A percentile compares a stretch with the other conserved stretches of the same genome.
These are phyloP conservation scores for Dentipellis fragilis DNA, from an alignment of 768 basidiomycete species.

Conservation along the genomic window DNA sequence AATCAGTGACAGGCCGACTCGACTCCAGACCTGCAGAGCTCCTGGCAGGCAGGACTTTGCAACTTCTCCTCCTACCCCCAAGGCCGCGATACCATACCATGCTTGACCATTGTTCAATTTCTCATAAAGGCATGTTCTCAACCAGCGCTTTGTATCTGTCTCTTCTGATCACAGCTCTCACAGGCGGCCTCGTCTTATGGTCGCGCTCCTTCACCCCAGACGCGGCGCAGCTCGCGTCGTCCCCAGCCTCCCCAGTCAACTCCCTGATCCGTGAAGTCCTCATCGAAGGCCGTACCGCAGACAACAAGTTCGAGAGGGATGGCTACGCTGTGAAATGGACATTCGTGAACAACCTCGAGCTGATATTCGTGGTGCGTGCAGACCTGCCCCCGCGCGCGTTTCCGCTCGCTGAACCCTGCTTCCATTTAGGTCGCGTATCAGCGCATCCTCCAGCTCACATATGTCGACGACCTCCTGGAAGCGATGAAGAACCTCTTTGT, in stretches of 20 bases:
- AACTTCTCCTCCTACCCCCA: too few relatives aligned
- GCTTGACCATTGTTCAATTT: constrained; percentile 95
- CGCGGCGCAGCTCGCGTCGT: constrained; percentile 56
- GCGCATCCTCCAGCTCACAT: constrained; percentile 88
- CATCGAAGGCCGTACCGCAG: constrained; percentile 79
- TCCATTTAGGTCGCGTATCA: constrained; percentile 81
- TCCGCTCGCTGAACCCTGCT: constrained; percentile 1
- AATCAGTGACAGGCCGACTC: too few relatives aligned
- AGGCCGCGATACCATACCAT: constrained; percentile 28
- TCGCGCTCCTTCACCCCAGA: constrained; percentile 90
- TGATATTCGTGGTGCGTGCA: constrained; percentile 85
- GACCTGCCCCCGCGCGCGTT: background rate
- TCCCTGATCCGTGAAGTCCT: constrained; percentile 83
- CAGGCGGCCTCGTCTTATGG: constrained; percentile 92
- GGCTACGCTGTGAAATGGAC: constrained; percentile 94
- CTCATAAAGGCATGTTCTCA: constrained; percentile 62
- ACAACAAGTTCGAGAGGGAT: constrained; percentile 85
- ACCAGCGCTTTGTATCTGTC: background rate
- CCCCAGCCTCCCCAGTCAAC: constrained; percentile 76
- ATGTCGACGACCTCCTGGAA: constrained; percentile 79
- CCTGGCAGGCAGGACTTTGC: too few relatives aligned
- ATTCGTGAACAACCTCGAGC: constrained; percentile 87
- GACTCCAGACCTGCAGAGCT: too few relatives aligned
- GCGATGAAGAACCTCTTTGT: constrained; percentile 80
- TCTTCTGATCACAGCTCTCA: constrained; percentile 7